Conservation (phyloP, 352 stramenopile species). For the Aphanomyces euteiches region DNA sequence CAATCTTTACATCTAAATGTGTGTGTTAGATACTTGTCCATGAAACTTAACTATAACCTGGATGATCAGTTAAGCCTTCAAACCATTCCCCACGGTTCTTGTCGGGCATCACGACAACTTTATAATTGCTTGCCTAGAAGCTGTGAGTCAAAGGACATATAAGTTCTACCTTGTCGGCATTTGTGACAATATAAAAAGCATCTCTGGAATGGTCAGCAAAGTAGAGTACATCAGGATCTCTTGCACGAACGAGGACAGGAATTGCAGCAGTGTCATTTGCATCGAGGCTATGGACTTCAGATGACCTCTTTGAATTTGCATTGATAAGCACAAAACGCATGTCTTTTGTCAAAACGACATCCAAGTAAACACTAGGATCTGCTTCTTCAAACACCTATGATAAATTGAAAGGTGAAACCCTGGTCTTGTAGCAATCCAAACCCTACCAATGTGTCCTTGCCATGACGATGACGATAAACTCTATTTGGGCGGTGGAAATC, state of each 20-base stretch:
- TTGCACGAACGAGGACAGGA: conserved; percentile 47
- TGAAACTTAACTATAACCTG: no score
- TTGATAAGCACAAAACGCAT: conserved; percentile 76
- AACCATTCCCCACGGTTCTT: conserved; percentile 30
- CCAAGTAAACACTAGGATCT: conserved; percentile 75
- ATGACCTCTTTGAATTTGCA: conserved; percentile 83
- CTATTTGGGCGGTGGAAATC: conserved; percentile 50
- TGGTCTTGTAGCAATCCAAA: no score
- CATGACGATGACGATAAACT: conserved; percentile 57
- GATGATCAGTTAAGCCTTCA: no score
- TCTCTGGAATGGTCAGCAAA: conserved; percentile 75
- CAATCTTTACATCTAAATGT: conserved; percentile 69
- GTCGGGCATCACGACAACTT: conserved; percentile 42
- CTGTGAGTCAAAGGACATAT: neutral
- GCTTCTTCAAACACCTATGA: conserved; percentile 69
- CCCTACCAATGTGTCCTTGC: neutral
- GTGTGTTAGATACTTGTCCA: no score
- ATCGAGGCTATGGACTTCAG: conserved; percentile 64
- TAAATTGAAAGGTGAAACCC: no score
- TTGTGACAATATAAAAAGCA: conserved; percentile 79
- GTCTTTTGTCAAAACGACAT: conserved; percentile 84
- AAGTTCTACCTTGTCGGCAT: conserved; percentile 42
- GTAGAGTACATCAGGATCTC: conserved; percentile 66
- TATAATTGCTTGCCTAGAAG: conserved; percentile 61
- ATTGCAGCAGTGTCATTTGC: conserved; percentile 30